Percentiles rank a stretch among this genome's conserved stretches.
Conservation (phyloP, 2,329 filamentous ascomycete genomes). For the Sporothrix pseudoabietina region DNA sequence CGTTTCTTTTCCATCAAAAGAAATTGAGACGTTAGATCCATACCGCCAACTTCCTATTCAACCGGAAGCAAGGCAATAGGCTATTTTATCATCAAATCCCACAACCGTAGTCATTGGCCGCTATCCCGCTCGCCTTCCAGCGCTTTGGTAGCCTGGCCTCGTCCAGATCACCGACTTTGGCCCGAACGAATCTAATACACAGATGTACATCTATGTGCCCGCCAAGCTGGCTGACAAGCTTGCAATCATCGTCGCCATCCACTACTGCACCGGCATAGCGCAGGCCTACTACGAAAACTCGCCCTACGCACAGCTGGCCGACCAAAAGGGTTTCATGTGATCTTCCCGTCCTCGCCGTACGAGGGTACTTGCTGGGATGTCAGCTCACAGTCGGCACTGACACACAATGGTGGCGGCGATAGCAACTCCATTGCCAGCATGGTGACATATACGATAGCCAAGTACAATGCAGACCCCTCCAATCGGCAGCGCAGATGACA, state of each 20-base stretch:
- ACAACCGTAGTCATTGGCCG: not conserved
- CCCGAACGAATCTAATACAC: slow-evolving; percentile 45
- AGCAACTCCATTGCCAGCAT: slow-evolving; percentile 60
- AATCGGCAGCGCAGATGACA: slow-evolving; percentile 56
- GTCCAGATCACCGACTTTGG: slow-evolving; percentile 43
- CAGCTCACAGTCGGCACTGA: slow-evolving; percentile 52
- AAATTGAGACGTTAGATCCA: not conserved
- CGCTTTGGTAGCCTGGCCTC: not conserved
- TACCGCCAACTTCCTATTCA: not conserved
- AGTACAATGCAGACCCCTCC: slow-evolving; percentile 54
- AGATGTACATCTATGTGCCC: slow-evolving; percentile 51
- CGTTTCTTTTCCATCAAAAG: not conserved
- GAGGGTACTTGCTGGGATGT: slow-evolving; percentile 62
- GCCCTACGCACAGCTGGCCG: slow-evolving; percentile 51
- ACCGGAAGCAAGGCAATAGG: not conserved
- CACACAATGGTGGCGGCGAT: slow-evolving; percentile 60
- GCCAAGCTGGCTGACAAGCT: slow-evolving; percentile 45
- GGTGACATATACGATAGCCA: slow-evolving; percentile 57
- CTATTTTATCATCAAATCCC: not conserved
- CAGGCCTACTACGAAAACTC: slow-evolving; percentile 51
- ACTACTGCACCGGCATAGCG: slow-evolving; percentile 58
- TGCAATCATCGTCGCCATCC: slow-evolving; percentile 54
- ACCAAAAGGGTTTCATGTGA: slow-evolving; percentile 51
- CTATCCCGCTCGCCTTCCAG: not conserved
- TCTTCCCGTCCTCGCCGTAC: slow-evolving; percentile 59